phyloP scores from a whole-genome alignment of 2,329 filamentous ascomycete species.

The Aspergillus terreus region DNA sequence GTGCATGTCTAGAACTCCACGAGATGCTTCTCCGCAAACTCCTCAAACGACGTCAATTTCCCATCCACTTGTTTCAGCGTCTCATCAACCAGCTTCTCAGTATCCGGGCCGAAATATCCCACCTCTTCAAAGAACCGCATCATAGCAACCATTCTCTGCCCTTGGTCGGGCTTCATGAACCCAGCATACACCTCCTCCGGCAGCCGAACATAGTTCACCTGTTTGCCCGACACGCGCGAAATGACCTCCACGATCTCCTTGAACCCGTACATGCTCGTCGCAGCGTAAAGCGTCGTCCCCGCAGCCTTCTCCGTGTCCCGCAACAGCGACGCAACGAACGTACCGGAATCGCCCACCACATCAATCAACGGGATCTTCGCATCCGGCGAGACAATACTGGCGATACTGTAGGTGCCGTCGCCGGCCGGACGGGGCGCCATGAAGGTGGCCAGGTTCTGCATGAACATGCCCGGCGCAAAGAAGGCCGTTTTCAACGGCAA shows the following conservation, averaged over 20 bases:
- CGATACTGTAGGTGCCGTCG: conserved; percentile 26
- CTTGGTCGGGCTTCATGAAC: conserved; percentile 13
- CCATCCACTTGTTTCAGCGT: conserved; percentile 24
- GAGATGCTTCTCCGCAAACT: conserved; percentile 22
- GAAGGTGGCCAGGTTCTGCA: conserved; percentile 44
- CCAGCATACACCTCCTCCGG: conserved; percentile 20
- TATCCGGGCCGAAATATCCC: conserved; percentile 36
- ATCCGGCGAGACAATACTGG: conserved; percentile 14
- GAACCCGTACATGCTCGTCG: conserved; percentile 28
- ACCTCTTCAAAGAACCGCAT: conserved; percentile 28
- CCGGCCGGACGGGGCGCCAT: conserved; percentile 20
- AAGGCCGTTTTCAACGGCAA: conserved; percentile 51
- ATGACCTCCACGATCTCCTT: conserved; percentile 31
- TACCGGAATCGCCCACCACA: conserved; percentile 34
- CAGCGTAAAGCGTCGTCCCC: conserved; percentile 35
- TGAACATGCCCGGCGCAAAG: conserved; percentile 53
- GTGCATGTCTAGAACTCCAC: neutral
- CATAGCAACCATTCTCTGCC: conserved; percentile 18
- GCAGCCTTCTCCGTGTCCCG: conserved; percentile 32
- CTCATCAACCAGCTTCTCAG: conserved; percentile 29
- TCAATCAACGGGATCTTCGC: conserved; percentile 31
- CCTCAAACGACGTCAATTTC: conserved; percentile 34
- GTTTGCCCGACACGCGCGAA: conserved; percentile 34
- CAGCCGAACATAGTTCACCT: conserved; percentile 28
- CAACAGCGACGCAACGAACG: conserved; percentile 36